Evolutionary conservation across 306 rosid genomes (phyloP).

Genomic region (Cicer judaicum): DNA sequence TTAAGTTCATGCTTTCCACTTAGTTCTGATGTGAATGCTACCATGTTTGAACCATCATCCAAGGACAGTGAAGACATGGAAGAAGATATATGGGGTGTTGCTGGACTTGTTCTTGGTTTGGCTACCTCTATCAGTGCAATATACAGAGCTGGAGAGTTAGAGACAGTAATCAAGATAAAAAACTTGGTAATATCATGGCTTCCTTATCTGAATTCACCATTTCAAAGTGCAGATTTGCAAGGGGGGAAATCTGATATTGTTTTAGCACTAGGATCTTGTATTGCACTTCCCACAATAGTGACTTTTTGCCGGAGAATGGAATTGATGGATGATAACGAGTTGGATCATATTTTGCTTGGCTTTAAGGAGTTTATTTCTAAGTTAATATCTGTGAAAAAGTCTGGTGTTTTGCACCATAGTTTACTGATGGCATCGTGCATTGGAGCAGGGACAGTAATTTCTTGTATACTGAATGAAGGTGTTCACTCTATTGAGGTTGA

Average conservation of each 20-base stretch:
- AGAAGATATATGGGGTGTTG: slow-evolving; percentile 95
- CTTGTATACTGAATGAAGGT: slow-evolving; percentile 71
- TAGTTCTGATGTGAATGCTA: slow-evolving; percentile 47
- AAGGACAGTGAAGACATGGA: slow-evolving; percentile 61
- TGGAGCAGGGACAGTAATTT: slow-evolving; percentile 86
- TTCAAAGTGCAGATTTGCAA: slow-evolving; percentile 48
- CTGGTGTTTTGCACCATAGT: slow-evolving; percentile 64
- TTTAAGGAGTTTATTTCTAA: slow-evolving; percentile 74
- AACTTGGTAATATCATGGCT: slow-evolving; percentile 74
- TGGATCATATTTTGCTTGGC: slow-evolving; percentile 61
- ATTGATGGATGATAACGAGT: slow-evolving; percentile 68
- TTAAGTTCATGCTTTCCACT: slow-evolving; percentile 61
- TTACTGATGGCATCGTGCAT: slow-evolving; percentile 87
- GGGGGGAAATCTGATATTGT: slow-evolving; percentile 50
- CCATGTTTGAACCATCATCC: slow-evolving; percentile 47
- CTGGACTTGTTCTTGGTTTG: slow-evolving; percentile 95
- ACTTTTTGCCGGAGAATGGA: slow-evolving; percentile 84
- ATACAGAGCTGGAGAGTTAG: slow-evolving; percentile 74
- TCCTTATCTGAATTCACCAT: slow-evolving; percentile 58
- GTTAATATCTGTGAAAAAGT: slow-evolving; percentile 63
- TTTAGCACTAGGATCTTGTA: slow-evolving; percentile 86
- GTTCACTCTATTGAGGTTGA: slow-evolving; percentile 68
- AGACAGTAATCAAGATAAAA: slow-evolving; percentile 76
- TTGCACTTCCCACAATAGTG: slow-evolving; percentile 80
- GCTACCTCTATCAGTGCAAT: slow-evolving; percentile 70